phyloP scores from a whole-genome alignment of 768 basidiomycete genomes.

The Mycena crocata region DNA sequence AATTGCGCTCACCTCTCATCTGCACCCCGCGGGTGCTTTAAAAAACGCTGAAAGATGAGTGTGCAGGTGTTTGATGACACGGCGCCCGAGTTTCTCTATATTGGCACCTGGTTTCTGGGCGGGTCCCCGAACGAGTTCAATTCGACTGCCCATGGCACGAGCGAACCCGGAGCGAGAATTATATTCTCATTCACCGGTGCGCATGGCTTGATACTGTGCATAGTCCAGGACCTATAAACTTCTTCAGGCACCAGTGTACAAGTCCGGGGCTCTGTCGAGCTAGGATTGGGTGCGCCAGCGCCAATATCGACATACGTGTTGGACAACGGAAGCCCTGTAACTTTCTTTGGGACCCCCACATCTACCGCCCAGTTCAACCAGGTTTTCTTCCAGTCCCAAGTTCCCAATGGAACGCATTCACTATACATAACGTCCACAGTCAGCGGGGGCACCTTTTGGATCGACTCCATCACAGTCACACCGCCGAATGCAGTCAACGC shows the following conservation, averaged over 20 bases:
- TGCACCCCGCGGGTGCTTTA: conserved; percentile 8
- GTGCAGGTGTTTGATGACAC: conserved; percentile 1
- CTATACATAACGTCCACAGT: background rate
- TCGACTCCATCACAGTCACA: background rate
- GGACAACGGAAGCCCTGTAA: background rate
- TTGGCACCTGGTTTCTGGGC: conserved; percentile 1
- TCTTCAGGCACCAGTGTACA: background rate
- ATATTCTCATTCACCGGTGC: background rate
- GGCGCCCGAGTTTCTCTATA: background rate
- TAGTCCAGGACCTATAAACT: background rate
- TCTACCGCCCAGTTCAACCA: background rate
- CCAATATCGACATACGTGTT: background rate
- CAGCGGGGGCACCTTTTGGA: background rate
- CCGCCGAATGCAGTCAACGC: background rate
- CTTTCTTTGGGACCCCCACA: background rate
- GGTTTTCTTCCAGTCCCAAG: background rate
- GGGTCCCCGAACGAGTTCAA: conserved; percentile 2
- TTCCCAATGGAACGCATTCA: background rate
- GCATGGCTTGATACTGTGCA: background rate
- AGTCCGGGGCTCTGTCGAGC: background rate
- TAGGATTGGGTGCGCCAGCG: background rate
- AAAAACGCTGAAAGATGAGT: background rate
- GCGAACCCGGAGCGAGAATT: background rate
- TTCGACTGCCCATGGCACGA: background rate
- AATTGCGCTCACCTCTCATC: background rate